Percentiles rank a stretch among this genome's conserved stretches.
Conservation (phyloP, 306 rosid genomes). For the Vigna nakashimae region DNA sequence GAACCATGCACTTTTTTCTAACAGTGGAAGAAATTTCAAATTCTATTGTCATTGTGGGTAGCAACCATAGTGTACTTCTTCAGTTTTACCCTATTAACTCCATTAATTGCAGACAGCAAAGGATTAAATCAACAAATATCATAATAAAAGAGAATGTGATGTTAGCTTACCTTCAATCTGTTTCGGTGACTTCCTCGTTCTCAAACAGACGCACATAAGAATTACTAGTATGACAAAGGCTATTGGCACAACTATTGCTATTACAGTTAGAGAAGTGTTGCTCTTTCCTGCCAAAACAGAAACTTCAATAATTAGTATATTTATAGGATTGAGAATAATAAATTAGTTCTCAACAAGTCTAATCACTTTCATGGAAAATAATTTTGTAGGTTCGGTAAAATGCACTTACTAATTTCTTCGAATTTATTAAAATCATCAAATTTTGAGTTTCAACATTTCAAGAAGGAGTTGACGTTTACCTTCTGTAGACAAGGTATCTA, state of each 20-base stretch:
- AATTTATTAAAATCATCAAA: too few species aligned
- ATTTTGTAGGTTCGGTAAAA: background rate
- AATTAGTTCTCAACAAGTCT: background rate
- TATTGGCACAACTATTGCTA: slow-evolving; percentile 41
- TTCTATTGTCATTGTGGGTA: background rate
- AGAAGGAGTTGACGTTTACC: slow-evolving; percentile 26
- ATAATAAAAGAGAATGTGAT: background rate
- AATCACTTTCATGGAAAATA: background rate
- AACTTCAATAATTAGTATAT: background rate
- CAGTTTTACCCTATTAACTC: background rate
- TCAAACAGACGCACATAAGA: slow-evolving; percentile 41
- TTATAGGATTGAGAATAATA: background rate
- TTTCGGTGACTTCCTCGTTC: slow-evolving; percentile 39
- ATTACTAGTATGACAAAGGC: slow-evolving; percentile 31
- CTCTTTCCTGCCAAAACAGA: slow-evolving; percentile 47
- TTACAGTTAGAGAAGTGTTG: slow-evolving; percentile 33
- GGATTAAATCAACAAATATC: background rate
- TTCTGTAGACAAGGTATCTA: slow-evolving; percentile 15
- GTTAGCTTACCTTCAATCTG: slow-evolving; percentile 27
- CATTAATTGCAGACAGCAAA: background rate
- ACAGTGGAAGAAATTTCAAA: background rate
- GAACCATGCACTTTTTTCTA: background rate
- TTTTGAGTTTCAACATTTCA: background rate
- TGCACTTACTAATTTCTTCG: too few species aligned
- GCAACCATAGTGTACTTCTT: background rate